A percentile compares a stretch with the other conserved stretches of the same genome.
Evolutionary conservation across 768 basidiomycete species (phyloP).

Genomic region (Termitomyces sp.): DNA sequence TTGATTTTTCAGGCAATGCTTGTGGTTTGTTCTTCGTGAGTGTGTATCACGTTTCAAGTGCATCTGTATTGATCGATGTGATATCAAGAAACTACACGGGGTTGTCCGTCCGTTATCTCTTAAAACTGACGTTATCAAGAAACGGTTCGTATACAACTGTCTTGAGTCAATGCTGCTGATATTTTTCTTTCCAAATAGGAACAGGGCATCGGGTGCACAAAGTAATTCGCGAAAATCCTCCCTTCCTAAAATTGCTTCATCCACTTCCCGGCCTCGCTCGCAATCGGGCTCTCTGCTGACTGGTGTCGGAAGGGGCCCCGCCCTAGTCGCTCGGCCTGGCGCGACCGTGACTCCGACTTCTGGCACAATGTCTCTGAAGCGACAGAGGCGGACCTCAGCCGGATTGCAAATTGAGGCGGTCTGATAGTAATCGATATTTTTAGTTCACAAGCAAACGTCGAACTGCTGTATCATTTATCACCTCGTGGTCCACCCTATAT

Average conservation of each 20-base stretch:
- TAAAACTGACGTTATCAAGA: constrained; percentile 98
- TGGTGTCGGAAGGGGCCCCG: constrained; percentile 28
- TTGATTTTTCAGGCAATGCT: constrained; percentile 59
- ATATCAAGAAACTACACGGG: constrained; percentile 83
- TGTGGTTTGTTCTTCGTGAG: constrained; percentile 91
- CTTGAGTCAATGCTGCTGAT: constrained; percentile 7
- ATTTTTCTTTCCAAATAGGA: constrained; percentile 35
- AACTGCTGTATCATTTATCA: constrained; percentile 26
- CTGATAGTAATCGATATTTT: constrained; percentile 5
- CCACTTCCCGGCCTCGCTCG: constrained; percentile 67
- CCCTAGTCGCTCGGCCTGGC: constrained; percentile 14
- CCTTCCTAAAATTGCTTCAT: constrained; percentile 73
- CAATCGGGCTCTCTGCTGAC: constrained; percentile 57
- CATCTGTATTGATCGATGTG: constrained; percentile 6
- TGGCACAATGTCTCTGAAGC: constrained; percentile 55
- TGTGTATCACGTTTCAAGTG: constrained; percentile 16
- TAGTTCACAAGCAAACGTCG: constrained; percentile 22
- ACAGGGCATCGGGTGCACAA: constrained; percentile 75
- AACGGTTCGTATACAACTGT: constrained; percentile 48
- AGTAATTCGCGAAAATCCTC: constrained; percentile 60
- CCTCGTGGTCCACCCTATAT: constrained; percentile 8
- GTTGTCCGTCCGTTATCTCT: constrained; percentile 91
- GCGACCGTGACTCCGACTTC: constrained; percentile 24
- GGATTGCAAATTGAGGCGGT: constrained; percentile 34
- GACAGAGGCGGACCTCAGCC: constrained; percentile 75